Conservation (phyloP, 148 eudicot genomes). For the Fallopia convolvulus region DNA sequence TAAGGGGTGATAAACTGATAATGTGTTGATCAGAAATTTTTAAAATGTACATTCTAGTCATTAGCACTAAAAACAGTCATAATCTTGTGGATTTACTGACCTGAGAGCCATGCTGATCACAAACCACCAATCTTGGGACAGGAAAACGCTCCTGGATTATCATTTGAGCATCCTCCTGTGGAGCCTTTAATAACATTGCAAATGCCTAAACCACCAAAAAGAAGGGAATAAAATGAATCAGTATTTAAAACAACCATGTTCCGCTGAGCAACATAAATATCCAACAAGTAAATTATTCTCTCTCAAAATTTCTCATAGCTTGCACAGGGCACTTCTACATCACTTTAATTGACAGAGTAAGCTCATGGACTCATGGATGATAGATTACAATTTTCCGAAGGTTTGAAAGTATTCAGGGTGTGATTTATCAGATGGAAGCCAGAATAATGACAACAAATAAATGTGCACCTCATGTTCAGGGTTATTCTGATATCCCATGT, state of each 20-base stretch:
- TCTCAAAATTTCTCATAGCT: no score
- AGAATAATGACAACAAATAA: neutral
- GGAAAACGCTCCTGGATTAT: constrained; percentile 87
- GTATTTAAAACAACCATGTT: no score
- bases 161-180: constrained; percentile 73
- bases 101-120: constrained; percentile 99
- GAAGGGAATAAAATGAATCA: neutral
- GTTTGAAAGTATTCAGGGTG: neutral
- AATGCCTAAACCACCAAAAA: constrained; percentile 44
- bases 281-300: no score
- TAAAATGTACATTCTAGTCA: neutral
- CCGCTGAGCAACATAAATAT: no score
- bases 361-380: neutral
- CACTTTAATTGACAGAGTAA: neutral
- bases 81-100: constrained; percentile 25
- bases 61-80: neutral
- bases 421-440: neutral
- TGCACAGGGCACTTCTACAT: no score
- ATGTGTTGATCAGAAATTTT: neutral
- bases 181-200: constrained; percentile 69
- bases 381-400: neutral
- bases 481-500: constrained; percentile 84
- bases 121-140: constrained; percentile 92
- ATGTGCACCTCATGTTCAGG: constrained; percentile 68
- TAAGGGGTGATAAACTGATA: no score